Evolutionary conservation across 2,329 filamentous ascomycete species (phyloP), one percentile per base, ranked within the genome.

Genomic region (Xylaria polymorpha): DNA sequence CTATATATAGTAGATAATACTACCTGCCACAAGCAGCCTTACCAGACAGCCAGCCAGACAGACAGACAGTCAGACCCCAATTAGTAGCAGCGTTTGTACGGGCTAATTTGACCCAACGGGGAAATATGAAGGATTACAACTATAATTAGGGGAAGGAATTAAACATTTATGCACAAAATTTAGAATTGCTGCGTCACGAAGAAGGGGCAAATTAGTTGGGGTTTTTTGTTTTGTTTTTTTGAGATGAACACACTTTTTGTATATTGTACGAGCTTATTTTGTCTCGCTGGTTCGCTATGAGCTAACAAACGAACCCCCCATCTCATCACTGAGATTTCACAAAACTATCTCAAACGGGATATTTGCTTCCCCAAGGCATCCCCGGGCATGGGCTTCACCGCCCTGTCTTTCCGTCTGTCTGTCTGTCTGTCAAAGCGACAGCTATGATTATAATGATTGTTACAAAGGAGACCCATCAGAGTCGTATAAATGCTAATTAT

Each of bases 401-500:
- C 25, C 25, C 25, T n/a, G n/a, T n/a, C n/a, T n/a, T 4, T 29
- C 25, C 25, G n/a, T n/a, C 25, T 29, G 25, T 29, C 25, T 29
- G 2, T 29, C 25, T 29, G 25, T 29, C 25, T 29, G 25, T 29
- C 18, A 18, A 44, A 25, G n/a, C 8, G 22, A 37, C 51, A 22
- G 22, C 41, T 53, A 56, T 58, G 29, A 43, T 61, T 69, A 69
- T 35, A 69, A 53, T 9, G 22, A 22, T 55, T 58, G 43, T 55
- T 66, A 69, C 62, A 69, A 66, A 61, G 12, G 57, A 29, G 41
- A 66, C 56, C 61, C 61, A 12, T 66, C 12, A 62, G 62, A 29
- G 53, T 59, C 62, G 41, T 59, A 32, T 44, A 44, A 18, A 35
- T 46, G 29, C 41, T 46, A 32, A 44, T 59, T 59, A 55, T 22